These are phyloP conservation scores for Cryphonectria japonica DNA, from an alignment of 2,329 filamentous ascomycete genomes.

Conservation along the genomic window DNA sequence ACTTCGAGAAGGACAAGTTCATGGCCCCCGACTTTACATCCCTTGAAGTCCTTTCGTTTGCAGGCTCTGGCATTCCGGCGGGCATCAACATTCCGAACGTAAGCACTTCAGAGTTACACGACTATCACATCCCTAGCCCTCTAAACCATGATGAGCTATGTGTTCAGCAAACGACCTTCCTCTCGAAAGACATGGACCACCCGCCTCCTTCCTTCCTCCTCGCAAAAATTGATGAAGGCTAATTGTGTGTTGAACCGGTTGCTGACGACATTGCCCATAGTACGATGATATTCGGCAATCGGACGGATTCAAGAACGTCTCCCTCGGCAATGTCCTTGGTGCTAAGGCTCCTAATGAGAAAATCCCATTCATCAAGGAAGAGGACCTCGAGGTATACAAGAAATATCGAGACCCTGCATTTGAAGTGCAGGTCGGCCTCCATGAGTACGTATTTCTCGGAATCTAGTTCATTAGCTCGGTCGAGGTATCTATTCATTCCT, in stretches of 20 bases:
- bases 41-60: conserved; percentile 86
- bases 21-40: conserved; percentile 94
- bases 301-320: conserved; percentile 91
- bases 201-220: no score
- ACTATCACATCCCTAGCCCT: background rate
- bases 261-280: background rate
- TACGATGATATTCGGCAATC: conserved; percentile 80
- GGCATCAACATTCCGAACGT: conserved; percentile 69
- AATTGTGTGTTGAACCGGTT: background rate
- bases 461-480: background rate
- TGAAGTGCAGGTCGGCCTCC: conserved; percentile 93
- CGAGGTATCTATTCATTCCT: background rate
- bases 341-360: conserved; percentile 92
- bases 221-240: background rate
- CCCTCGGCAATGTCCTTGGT: conserved; percentile 87
- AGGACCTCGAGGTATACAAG: conserved; percentile 77
- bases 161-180: background rate
- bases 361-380: conserved; percentile 83
- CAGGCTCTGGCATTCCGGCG: conserved; percentile 67
- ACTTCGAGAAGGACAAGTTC: conserved; percentile 97
- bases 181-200: no score
- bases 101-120: background rate
- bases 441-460: conserved; percentile 56
- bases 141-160: background rate
- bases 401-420: conserved; percentile 87